These are phyloP conservation scores for Ramichloridium luteum DNA, from an alignment of 2,329 filamentous ascomycete species.

Conservation along the genomic window DNA sequence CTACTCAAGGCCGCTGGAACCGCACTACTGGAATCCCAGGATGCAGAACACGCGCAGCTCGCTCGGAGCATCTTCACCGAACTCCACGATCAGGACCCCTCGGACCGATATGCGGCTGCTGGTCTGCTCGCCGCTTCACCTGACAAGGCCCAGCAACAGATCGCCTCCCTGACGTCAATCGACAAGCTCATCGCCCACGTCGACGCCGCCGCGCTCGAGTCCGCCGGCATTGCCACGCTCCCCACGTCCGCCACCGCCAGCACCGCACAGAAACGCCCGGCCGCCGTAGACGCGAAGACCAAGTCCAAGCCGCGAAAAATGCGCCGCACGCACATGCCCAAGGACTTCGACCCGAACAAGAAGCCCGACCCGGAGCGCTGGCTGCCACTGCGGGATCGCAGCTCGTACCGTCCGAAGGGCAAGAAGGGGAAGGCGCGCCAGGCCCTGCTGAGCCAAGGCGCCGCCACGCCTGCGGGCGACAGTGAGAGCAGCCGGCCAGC, in stretches of 20 bases:
- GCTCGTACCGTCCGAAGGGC: conserved; percentile 78
- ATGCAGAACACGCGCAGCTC: conserved; percentile 51
- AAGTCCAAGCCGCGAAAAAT: conserved; percentile 46
- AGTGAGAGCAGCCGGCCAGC: conserved; percentile 22
- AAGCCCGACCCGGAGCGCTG: conserved; percentile 82
- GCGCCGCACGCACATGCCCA: conserved; percentile 52
- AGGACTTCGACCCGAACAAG: conserved; percentile 64
- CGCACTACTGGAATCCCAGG: conserved; percentile 64
- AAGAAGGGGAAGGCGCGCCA: conserved; percentile 63
- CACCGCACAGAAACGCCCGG: conserved; percentile 38
- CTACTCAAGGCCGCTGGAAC: conserved; percentile 73
- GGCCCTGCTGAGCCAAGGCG: conserved; percentile 74
- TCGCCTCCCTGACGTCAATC: conserved; percentile 48
- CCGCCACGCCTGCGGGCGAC: conserved; percentile 58
- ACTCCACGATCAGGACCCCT: conserved; percentile 53
- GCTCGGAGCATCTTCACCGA: conserved; percentile 70
- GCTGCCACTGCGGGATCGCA: conserved; percentile 81
- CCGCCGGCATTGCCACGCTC: conserved; percentile 47
- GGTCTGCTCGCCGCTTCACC: conserved; percentile 73
- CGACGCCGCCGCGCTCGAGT: conserved; percentile 50
- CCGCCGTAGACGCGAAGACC: conserved; percentile 29
- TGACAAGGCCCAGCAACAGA: conserved; percentile 40
- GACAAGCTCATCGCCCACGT: conserved; percentile 48
- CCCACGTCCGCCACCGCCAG: conserved; percentile 12
- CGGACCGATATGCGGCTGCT: conserved; percentile 59